These are phyloP conservation scores for Rhytidiadelphus loreus DNA, from an alignment of 225 moss, liverwort and hornwort species.

Conservation along the genomic window DNA sequence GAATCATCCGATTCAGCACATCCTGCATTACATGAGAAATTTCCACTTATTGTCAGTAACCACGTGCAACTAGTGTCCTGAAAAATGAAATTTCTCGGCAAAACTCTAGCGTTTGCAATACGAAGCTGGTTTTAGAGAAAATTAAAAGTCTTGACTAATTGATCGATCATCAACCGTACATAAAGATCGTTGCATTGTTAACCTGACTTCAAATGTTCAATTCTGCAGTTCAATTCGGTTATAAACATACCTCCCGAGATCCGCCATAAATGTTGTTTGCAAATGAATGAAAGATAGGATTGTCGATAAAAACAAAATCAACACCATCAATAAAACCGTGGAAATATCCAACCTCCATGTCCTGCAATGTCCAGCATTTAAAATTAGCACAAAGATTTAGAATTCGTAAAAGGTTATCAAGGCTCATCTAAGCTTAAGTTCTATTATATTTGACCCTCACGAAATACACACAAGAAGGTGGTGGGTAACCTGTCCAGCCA, in stretches of 20 bases:
- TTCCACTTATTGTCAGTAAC: not conserved
- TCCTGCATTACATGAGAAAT: constrained; percentile 28
- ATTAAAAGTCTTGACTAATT: not conserved
- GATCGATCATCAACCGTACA: not conserved
- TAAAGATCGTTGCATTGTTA: not conserved
- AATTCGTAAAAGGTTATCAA: not conserved
- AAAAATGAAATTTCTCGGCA: not conserved
- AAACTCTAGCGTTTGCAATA: not conserved
- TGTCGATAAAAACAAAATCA: constrained; percentile 75
- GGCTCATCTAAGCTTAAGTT: not conserved
- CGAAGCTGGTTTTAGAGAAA: not conserved
- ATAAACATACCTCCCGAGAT: constrained; percentile 43
- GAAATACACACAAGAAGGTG: not conserved
- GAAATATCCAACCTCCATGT: constrained; percentile 68
- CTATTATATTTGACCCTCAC: not conserved
- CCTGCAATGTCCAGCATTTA: constrained; percentile 27
- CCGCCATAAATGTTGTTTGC: constrained; percentile 59
- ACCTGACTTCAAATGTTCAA: not conserved
- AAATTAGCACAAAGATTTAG: not conserved
- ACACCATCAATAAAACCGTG: constrained; percentile 60
- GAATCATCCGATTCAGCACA: constrained; percentile 59
- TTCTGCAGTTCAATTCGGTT: not conserved
- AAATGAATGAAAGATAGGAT: constrained; percentile 34
- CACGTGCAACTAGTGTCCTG: not conserved
- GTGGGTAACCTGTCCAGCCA: constrained; percentile 52